Conservation (phyloP, 257 asterid species). For the Rauvolfia tetraphylla region DNA sequence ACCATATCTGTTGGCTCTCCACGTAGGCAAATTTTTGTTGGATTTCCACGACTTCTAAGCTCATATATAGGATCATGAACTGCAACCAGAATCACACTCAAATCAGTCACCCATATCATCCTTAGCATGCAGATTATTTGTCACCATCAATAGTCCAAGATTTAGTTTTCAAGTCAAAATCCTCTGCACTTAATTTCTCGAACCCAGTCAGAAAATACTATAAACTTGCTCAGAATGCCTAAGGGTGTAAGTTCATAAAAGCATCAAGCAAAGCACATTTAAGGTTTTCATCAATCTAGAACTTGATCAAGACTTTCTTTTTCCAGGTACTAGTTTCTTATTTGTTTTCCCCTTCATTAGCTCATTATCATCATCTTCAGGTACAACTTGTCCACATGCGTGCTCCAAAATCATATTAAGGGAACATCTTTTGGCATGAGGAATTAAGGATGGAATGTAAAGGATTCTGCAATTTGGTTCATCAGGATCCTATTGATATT, state of each 20-base stretch:
- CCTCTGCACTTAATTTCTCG: neutral
- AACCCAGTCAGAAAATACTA: neutral
- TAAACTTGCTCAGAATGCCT: neutral
- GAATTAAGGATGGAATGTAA: neutral
- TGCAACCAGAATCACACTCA: neutral
- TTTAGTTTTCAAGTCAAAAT: neutral
- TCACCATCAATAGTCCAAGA: neutral
- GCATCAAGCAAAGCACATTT: neutral
- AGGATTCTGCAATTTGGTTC: neutral
- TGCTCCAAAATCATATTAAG: neutral
- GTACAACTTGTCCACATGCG: neutral
- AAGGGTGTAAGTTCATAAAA: neutral
- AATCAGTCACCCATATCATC: neutral
- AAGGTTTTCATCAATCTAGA: neutral
- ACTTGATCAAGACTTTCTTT: neutral
- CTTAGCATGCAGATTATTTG: neutral
- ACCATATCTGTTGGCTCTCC: neutral
- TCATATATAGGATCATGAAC: neutral
- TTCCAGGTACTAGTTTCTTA: neutral
- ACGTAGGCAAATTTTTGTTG: neutral
- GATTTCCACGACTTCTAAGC: neutral
- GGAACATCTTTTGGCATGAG: neutral
- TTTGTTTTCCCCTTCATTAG: neutral
- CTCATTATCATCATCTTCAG: neutral
- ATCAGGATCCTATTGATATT: neutral